A percentile compares a stretch with the other conserved stretches of the same genome.
phyloP scores from a whole-genome alignment of 1,284 basidiomycete species.

The Boletus hoseneyae region DNA sequence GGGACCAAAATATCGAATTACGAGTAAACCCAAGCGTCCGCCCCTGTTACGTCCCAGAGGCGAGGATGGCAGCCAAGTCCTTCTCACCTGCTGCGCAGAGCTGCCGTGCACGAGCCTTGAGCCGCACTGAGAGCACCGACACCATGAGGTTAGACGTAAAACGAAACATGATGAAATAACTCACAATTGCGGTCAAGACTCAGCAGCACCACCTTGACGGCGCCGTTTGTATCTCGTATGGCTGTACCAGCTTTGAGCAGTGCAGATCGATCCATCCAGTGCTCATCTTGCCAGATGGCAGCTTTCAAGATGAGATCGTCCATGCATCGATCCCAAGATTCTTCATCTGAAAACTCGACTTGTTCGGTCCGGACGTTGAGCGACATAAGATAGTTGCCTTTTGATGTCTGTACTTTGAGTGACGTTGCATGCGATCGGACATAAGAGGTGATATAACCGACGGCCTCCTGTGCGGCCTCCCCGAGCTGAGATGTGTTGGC shows the following conservation, averaged over 20 bases:
- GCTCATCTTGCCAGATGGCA: constrained; percentile 88
- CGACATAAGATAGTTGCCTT: constrained; percentile 89
- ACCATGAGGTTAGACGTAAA: constrained; percentile 19
- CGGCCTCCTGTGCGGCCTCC: constrained; percentile 66
- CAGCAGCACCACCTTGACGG: constrained; percentile 83
- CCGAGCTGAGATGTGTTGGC: constrained; percentile 65
- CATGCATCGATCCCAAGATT: constrained; percentile 73
- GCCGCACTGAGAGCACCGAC: constrained; percentile 50
- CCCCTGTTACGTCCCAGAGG: constrained; percentile 33
- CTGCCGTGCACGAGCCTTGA: constrained; percentile 81
- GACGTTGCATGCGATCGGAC: constrained; percentile 71
- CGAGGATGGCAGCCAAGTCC: constrained; percentile 65
- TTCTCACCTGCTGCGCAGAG: constrained; percentile 74
- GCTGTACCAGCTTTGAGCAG: constrained; percentile 50
- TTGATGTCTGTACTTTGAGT: constrained; percentile 92
- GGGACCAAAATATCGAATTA: constrained; percentile 2
- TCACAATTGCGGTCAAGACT: constrained; percentile 89
- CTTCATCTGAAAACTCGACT: constrained; percentile 65
- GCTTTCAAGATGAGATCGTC: constrained; percentile 94
- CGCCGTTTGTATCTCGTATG: constrained; percentile 39
- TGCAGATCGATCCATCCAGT: constrained; percentile 83
- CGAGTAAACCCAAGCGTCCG: not conserved
- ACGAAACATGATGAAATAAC: constrained; percentile 33
- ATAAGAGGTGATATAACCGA: constrained; percentile 74
- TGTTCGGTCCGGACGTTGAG: constrained; percentile 84